Percentiles rank a stretch among this genome's conserved stretches.
phyloP scores from a whole-genome alignment of 2,329 filamentous ascomycete genomes.

The Colletotrichum orbiculare region DNA sequence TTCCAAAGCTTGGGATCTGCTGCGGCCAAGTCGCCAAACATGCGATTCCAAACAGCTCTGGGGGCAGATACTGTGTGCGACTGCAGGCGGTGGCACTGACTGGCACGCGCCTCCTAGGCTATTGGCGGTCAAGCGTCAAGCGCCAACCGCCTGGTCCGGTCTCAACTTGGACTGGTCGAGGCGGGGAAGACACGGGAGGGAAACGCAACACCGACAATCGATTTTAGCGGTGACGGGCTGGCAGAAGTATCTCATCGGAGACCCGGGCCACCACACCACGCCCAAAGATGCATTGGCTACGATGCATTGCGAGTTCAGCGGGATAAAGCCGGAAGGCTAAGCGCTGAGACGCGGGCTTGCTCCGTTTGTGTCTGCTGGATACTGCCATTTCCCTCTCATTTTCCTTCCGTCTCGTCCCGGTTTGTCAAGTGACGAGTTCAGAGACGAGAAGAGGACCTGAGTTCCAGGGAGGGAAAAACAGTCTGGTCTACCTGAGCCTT shows the following conservation, averaged over 20 bases:
- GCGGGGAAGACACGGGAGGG: conserved; percentile 28
- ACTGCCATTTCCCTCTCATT: no score
- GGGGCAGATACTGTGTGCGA: no score
- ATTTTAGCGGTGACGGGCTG: conserved; percentile 24
- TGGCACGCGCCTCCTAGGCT: conserved; percentile 34
- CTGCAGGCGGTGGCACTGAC: conserved; percentile 15
- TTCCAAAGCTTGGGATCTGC: conserved; percentile 22
- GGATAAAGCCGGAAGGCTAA: no score
- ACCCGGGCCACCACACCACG: no score
- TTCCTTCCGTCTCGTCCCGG: no score
- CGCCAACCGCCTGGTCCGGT: conserved; percentile 17
- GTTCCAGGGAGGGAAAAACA: background rate
- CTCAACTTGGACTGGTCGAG: conserved; percentile 37
- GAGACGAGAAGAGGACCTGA: background rate
- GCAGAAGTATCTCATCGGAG: background rate
- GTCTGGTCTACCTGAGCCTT: background rate
- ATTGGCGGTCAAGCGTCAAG: conserved; percentile 36
- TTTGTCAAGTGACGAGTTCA: no score
- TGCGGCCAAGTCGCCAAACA: conserved; percentile 17
- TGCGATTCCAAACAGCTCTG: no score
- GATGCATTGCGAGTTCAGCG: no score
- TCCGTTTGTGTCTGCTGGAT: no score
- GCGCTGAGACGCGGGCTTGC: no score
- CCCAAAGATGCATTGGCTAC: no score
- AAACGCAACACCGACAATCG: conserved; percentile 3